Conservation (phyloP, 371 early-diverging fungal genomes). For the Zychaea mexicana region DNA sequence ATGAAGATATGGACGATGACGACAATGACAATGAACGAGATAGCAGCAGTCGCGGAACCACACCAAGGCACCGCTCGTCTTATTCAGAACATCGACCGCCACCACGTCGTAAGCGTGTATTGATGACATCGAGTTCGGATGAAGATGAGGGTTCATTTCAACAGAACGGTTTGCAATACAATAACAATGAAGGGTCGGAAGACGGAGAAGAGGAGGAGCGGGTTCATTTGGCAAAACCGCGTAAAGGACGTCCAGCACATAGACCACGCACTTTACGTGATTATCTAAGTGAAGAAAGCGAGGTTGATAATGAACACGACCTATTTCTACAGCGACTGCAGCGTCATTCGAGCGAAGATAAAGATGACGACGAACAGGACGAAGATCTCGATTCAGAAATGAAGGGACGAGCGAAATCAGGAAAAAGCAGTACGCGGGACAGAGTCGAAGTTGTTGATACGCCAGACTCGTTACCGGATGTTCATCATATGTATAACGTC, state of each 20-base stretch:
- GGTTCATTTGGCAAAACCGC: background rate
- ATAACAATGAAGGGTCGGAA: background rate
- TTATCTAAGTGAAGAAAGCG: conserved; percentile 50
- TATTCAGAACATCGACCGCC: background rate
- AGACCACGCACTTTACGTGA: conserved; percentile 36
- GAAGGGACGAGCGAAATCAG: background rate
- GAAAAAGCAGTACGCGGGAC: background rate
- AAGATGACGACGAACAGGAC: conserved; percentile 19
- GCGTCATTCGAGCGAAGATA: conserved; percentile 33
- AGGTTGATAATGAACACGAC: conserved; percentile 33
- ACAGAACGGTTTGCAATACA: background rate
- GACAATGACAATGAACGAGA: background rate
- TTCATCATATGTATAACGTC: background rate
- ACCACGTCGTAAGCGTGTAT: background rate
- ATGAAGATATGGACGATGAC: conserved; percentile 7
- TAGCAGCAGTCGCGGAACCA: background rate
- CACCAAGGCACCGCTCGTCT: background rate
- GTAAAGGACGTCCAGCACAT: background rate
- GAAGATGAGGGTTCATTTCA: background rate
- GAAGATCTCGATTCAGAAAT: background rate
- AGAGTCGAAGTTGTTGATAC: conserved; percentile 14
- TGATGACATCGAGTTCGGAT: background rate
- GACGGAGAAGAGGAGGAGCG: background rate
- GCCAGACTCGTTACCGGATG: conserved; percentile 4
- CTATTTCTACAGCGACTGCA: conserved; percentile 55